Base-by-base conservation (phyloP, 176 grass and related monocot genomes). In the Raddia distichophylla region DNA sequence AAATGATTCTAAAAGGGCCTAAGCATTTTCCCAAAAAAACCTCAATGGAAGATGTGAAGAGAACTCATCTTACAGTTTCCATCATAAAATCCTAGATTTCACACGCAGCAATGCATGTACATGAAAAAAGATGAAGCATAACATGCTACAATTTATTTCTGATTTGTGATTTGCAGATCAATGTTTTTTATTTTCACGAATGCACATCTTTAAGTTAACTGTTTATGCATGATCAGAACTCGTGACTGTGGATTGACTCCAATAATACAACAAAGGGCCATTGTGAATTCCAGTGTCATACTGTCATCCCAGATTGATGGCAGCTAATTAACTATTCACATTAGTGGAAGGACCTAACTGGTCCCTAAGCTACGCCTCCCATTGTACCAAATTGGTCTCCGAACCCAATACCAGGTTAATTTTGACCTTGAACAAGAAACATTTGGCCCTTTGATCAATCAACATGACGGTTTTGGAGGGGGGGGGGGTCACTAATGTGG, bases 11-110 rank as follows among this genome's bases (percentile, higher is more conserved):
- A 76, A 12, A 61, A 22, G 12, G n/a, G 27, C 13, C 43, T 50
- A 75, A 60, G 48, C 44, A 74, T 34, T 45, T 40, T 40, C 74
- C 84, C 5, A 16, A 33, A 68, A 59, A 57, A 17, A 60, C 27
- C 13, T 71, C 2, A 0, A 50, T 6, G 6, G 1, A 0, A 44
- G 20, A 42, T 69, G 48, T 15, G 35, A 34, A 69, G 2, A 59
- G 34, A 4, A 22, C 14, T 32, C 6, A 76, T 73, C 13, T 19
- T 57, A 80, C 16, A 3, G 50, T 80, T 75, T 43, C 11, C 56
- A 64, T 57, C 12, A 50, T 7, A 7, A 61, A 69, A 70, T 15
- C n/a, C 6, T 63, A n/a, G 16, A 61, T 64, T 64, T n/a, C 45
- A 51, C 62, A 61, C 65, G 57, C 20, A 49, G 79, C 20, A 71